Conservation (phyloP, 208 protist genomes). For the Blechomonas ayalai region DNA sequence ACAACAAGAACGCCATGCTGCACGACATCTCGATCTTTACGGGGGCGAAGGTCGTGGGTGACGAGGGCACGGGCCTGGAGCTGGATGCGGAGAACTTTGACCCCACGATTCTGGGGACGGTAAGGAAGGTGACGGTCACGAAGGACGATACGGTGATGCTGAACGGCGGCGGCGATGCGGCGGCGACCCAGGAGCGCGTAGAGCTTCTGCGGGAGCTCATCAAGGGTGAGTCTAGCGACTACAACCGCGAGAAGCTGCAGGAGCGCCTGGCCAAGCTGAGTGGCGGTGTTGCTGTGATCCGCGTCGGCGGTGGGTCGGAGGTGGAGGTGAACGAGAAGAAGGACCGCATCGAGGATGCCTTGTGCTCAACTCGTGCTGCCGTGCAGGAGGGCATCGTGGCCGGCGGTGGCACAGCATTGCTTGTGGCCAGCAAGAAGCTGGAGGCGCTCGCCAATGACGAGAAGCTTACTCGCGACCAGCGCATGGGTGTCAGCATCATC, state of each 20-base stretch:
- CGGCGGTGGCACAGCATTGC: slow-evolving; percentile 96
- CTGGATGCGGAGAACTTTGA: slow-evolving; percentile 73
- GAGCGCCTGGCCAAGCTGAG: slow-evolving; percentile 97
- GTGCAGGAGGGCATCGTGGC: slow-evolving; percentile 99
- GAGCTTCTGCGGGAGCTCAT: slow-evolving; percentile 91
- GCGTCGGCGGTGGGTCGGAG: slow-evolving; percentile 96
- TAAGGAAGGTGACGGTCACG: slow-evolving; percentile 87
- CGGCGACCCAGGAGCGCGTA: slow-evolving; percentile 87
- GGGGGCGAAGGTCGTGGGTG: slow-evolving; percentile 90
- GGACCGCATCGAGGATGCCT: slow-evolving; percentile 98
- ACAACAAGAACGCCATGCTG: slow-evolving; percentile 96
- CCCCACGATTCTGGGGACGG: slow-evolving; percentile 53
- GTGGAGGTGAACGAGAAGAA: slow-evolving; percentile 99
- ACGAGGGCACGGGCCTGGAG: slow-evolving; percentile 89
- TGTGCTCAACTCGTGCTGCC: slow-evolving; percentile 98
- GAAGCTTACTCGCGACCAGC: slow-evolving; percentile 87
- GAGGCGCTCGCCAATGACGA: slow-evolving; percentile 65
- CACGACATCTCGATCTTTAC: slow-evolving; percentile 98
- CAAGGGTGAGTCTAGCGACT: slow-evolving; percentile 83
- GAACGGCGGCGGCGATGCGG: slow-evolving; percentile 91
- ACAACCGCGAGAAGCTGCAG: slow-evolving; percentile 97
- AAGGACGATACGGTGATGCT: slow-evolving; percentile 98
- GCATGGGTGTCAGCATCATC: slow-evolving; percentile 95
- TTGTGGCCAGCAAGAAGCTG: slow-evolving; percentile 88
- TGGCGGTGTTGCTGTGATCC: slow-evolving; percentile 96